A percentile compares a stretch with the other conserved stretches of the same genome.
Conservation (phyloP, 257 asterid genomes). For the Solanum rostratum region DNA sequence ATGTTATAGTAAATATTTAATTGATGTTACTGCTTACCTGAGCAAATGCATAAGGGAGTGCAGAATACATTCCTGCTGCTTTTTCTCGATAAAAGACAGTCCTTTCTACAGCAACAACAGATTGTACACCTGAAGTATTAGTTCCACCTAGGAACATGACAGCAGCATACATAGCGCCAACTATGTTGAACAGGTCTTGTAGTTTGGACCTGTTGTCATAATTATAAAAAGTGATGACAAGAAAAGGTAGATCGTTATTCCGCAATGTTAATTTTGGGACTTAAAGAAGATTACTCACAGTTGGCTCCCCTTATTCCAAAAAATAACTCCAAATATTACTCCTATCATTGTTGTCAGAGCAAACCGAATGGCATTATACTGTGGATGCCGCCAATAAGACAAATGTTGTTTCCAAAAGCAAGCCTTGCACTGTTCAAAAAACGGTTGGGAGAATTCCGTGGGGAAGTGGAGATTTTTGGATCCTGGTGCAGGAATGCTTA, state of each 20-base stretch:
- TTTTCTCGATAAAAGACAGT: constrained; percentile 75
- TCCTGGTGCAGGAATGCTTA: constrained; percentile 61
- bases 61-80: constrained; percentile 81
- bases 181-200: constrained; percentile 56
- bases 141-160: constrained; percentile 82
- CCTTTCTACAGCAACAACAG: constrained; percentile 70
- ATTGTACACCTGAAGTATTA: constrained; percentile 59
- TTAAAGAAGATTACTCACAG: constrained; percentile 27
- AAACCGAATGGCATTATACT: constrained; percentile 55
- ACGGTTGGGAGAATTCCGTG: constrained; percentile 49
- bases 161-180: constrained; percentile 78
- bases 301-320: constrained; percentile 59
- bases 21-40: constrained; percentile 10
- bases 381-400: constrained; percentile 78
- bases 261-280: background rate
- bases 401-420: constrained; percentile 77
- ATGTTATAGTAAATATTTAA: background rate
- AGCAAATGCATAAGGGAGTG: constrained; percentile 79
- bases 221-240: background rate
- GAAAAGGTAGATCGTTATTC: background rate
- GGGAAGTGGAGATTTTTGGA: constrained; percentile 46
- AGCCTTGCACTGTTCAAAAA: constrained; percentile 53
- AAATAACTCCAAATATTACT: constrained; percentile 52
- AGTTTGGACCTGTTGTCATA: constrained; percentile 36
- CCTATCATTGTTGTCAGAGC: constrained; percentile 54